Evolutionary conservation across 371 early-diverging fungal species (phyloP).

Genomic region (Choanephora cucurbitarum): DNA sequence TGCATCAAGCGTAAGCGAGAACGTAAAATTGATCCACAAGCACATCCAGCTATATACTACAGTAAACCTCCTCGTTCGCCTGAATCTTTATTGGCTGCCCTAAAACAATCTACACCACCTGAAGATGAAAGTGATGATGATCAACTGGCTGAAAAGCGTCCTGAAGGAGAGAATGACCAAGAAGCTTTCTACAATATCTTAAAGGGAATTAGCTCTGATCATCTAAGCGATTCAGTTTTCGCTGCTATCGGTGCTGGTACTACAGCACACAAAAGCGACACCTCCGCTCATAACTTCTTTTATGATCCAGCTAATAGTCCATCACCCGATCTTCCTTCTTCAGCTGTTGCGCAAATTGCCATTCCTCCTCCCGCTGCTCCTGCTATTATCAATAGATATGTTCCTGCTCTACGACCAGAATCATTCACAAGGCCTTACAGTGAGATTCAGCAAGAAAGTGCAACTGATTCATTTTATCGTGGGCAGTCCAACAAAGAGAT

Average conservation of each 20-base stretch:
- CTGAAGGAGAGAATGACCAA: slow-evolving; percentile 13
- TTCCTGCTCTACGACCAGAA: slow-evolving; percentile 25
- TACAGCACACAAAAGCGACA: slow-evolving; percentile 6
- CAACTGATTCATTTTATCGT: slow-evolving; percentile 2
- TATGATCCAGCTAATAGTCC: neutral
- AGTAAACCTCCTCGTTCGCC: slow-evolving; percentile 50
- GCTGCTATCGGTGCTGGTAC: slow-evolving; percentile 5
- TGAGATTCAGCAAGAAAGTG: slow-evolving; percentile 18
- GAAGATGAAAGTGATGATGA: slow-evolving; percentile 10
- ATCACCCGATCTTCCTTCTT: neutral
- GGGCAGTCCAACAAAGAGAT: slow-evolving; percentile 7
- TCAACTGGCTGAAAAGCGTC: slow-evolving; percentile 5
- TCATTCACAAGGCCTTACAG: slow-evolving; percentile 19
- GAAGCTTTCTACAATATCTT: slow-evolving; percentile 24
- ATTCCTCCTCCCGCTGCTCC: neutral
- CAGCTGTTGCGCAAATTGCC: neutral
- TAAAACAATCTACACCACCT: slow-evolving; percentile 13
- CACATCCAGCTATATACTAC: slow-evolving; percentile 38
- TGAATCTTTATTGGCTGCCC: slow-evolving; percentile 39
- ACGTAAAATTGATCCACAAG: slow-evolving; percentile 30
- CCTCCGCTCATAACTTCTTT: neutral
- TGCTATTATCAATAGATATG: slow-evolving; percentile 15
- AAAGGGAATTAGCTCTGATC: slow-evolving; percentile 21
- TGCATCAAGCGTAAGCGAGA: slow-evolving; percentile 39
- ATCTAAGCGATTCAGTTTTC: slow-evolving; percentile 10